A percentile compares a stretch with the other conserved stretches of the same genome.
Conservation (phyloP, 2,329 filamentous ascomycete species). For the Berkeleyomyces basicola region DNA sequence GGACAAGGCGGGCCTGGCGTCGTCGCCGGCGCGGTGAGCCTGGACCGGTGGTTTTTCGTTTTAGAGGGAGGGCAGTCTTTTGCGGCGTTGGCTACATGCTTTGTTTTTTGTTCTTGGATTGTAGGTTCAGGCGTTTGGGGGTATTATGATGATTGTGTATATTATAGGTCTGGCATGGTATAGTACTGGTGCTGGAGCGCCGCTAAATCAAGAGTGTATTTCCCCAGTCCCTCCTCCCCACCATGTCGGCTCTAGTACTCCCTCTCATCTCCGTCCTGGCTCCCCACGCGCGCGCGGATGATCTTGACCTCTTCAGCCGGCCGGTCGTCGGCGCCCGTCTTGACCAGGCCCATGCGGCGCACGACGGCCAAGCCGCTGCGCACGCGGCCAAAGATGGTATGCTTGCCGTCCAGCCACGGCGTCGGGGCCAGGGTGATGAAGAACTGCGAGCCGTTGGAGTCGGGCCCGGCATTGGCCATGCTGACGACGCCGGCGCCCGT, state of each 20-base stretch:
- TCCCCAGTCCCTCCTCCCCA: neutral
- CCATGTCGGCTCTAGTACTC: neutral
- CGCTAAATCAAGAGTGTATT: neutral
- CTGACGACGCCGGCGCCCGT: conserved; percentile 84
- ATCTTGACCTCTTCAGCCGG: conserved; percentile 75
- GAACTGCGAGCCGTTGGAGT: conserved; percentile 92
- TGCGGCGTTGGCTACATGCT: neutral
- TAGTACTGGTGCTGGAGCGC: neutral
- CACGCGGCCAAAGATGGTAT: conserved; percentile 90
- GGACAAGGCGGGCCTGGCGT: conserved; percentile 39
- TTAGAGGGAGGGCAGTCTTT: too few species aligned
- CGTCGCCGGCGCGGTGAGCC: conserved; percentile 26
- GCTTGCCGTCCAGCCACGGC: conserved; percentile 92
- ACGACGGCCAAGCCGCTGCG: conserved; percentile 71
- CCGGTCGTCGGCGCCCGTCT: conserved; percentile 64
- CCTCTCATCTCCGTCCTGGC: conserved; percentile 29
- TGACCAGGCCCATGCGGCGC: conserved; percentile 73
- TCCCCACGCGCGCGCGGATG: conserved; percentile 51
- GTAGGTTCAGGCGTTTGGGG: neutral
- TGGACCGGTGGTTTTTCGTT: conserved; percentile 17
- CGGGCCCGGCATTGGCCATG: conserved; percentile 89
- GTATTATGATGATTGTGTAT: too few species aligned
- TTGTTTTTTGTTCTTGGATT: neutral
- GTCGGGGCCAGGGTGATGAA: conserved; percentile 90
- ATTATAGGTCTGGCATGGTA: too few species aligned